phyloP scores from a whole-genome alignment of 176 grass and related monocot species.

The Musa beccarii region DNA sequence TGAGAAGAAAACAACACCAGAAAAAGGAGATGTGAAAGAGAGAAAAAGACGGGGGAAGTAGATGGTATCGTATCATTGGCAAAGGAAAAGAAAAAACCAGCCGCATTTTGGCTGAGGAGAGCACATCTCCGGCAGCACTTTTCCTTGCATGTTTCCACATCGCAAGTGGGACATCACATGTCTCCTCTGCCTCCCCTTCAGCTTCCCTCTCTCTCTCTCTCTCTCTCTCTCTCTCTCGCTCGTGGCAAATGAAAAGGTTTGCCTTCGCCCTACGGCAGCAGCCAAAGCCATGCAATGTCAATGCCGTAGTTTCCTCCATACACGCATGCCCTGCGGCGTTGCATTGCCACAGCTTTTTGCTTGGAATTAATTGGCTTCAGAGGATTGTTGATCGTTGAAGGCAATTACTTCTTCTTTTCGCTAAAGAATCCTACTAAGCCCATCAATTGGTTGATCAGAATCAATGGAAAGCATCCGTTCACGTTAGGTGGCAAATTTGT shows the following conservation, averaged over 20 bases:
- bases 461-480: neutral
- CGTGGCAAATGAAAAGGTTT: neutral
- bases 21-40: no score
- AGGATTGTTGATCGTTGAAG: no score
- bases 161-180: neutral
- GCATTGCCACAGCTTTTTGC: neutral
- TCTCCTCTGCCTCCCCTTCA: neutral
- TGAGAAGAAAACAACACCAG: neutral
- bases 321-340: neutral
- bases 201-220: neutral
- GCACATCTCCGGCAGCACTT: neutral
- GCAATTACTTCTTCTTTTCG: no score
- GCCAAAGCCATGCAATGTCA: neutral
- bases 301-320: neutral
- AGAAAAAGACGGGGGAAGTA: no score
- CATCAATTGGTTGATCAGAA: no score
- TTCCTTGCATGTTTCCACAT: neutral
- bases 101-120: neutral
- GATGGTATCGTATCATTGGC: no score
- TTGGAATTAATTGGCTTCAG: no score
- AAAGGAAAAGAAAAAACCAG: neutral
- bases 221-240: neutral
- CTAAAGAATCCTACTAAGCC: neutral
- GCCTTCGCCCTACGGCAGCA: slow-evolving; percentile 13
- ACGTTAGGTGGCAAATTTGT: neutral